Base-by-base conservation (phyloP, 495 filamentous ascomycete species). In the Cercophora samala region DNA sequence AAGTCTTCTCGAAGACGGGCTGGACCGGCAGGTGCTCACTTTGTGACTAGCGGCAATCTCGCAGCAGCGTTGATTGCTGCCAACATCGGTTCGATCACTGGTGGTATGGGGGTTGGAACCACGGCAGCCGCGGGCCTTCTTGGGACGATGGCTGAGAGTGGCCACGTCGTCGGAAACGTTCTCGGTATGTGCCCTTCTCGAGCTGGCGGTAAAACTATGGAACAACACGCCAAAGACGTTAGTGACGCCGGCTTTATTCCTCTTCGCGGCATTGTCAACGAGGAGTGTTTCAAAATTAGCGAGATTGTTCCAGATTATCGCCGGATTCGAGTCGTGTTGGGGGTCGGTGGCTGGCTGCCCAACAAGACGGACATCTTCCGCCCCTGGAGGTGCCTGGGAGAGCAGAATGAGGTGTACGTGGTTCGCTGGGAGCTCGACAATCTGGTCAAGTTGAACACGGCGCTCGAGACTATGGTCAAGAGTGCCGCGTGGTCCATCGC, bases 161-260 rank as follows among this genome's bases (percentile, higher is more conserved):
- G 86, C 5, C 86, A 93, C 18, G 78, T 92, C 54, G 89, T 97
- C 21, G 94, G 93, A 5, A 86, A 89, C 60, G 77, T 98, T 15
- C 97, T 99, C 72, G 94, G 94, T 32, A 91, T 93, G 9, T 96
- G 95, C 74, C 93, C 93, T 24, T 91, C 88, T 15, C 84, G 90
- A 17, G 93, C 95, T 87, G 90, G 90, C 1, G 88, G 90, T 32
- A 86, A 91, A 73, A 90, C 93, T 87, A 90, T 97, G 85, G 92
- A 94, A 67, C 83, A 88, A 55, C 95, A 97, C 77, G 89, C 91
- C 19, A 88, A 86, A 64, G 93, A 97, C 66, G 89, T 97, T 17
- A 84, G 89, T 60, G 93, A 97, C 75, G 97, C 97, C 75, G 92
- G 87, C 5, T 93, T 99, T 70, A 75, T 97, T 18, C 92, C 93